Evolutionary conservation across 2,329 filamentous ascomycete genomes (phyloP).

Genomic region (Aspergillus felis): DNA sequence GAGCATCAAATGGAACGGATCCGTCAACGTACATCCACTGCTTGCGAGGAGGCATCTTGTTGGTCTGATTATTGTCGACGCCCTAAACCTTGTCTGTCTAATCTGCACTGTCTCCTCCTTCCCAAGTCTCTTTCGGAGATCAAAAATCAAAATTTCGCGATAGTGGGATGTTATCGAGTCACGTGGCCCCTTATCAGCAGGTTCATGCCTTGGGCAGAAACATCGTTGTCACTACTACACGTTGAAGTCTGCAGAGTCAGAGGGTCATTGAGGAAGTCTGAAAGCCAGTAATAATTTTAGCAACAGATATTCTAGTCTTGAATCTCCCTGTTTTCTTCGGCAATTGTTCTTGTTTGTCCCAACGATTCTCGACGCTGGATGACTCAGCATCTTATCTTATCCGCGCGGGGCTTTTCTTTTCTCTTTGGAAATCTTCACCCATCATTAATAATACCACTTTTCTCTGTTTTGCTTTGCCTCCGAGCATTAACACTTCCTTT

Average conservation of each 20-base stretch:
- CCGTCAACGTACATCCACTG: conserved; percentile 64
- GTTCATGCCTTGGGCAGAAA: not conserved
- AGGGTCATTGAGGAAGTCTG: too few species aligned
- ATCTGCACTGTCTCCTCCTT: not conserved
- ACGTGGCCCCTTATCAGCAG: conserved; percentile 28
- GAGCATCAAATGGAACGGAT: not conserved
- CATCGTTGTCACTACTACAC: not conserved
- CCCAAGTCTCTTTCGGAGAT: conserved; percentile 5
- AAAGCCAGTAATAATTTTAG: not conserved
- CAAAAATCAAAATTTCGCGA: conserved; percentile 21
- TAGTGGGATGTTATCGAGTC: conserved; percentile 20
- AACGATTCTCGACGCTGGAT: conserved; percentile 6
- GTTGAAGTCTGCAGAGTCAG: not conserved
- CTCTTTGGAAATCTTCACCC: conserved; percentile 8
- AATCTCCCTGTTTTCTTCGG: not conserved
- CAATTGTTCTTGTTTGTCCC: not conserved
- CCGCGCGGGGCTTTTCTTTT: conserved; percentile 18
- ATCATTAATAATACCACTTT: conserved; percentile 15
- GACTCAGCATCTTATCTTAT: conserved; percentile 26
- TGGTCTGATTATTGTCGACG: not conserved
- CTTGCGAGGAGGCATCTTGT: conserved; percentile 67
- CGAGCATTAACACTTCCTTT: not conserved
- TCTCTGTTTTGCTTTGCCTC: not conserved
- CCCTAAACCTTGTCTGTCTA: not conserved
- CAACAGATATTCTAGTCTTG: not conserved